phyloP scores from a whole-genome alignment of 176 grass and related monocot genomes.

The Oropetium thomaeum region DNA sequence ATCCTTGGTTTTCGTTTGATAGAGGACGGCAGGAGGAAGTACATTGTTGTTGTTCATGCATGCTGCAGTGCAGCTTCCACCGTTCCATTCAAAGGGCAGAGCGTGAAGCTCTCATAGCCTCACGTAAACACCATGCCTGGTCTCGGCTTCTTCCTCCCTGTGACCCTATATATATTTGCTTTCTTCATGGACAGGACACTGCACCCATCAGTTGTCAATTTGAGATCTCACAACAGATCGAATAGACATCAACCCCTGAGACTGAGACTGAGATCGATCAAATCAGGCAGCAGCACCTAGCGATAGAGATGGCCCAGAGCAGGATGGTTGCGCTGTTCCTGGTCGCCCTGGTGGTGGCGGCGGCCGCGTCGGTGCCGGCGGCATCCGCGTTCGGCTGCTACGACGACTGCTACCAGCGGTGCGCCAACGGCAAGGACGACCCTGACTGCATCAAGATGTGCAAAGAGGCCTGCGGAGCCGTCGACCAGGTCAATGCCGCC shows the following conservation, averaged over 20 bases:
- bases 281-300: too few species aligned
- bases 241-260: too few species aligned
- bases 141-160: neutral
- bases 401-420: conserved; percentile 54
- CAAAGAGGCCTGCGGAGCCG: conserved; percentile 36
- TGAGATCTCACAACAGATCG: neutral
- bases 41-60: too few species aligned
- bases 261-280: too few species aligned
- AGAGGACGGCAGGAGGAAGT: too few species aligned
- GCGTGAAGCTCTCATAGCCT: neutral
- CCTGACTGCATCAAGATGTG: conserved; percentile 53
- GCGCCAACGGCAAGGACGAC: conserved; percentile 58
- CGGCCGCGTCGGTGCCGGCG: conserved; percentile 19
- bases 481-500: neutral
- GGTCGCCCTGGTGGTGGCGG: neutral
- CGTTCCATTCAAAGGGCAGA: neutral
- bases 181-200: neutral
- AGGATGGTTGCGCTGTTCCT: conserved; percentile 25
- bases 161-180: neutral
- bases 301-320: neutral
- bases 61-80: too few species aligned
- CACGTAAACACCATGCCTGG: too few species aligned
- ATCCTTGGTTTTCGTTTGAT: too few species aligned
- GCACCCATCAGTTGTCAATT: too few species aligned
- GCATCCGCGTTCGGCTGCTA: conserved; percentile 42